phyloP scores from a whole-genome alignment of 805 yeast species.

The Saccharomycopsis sp. region DNA sequence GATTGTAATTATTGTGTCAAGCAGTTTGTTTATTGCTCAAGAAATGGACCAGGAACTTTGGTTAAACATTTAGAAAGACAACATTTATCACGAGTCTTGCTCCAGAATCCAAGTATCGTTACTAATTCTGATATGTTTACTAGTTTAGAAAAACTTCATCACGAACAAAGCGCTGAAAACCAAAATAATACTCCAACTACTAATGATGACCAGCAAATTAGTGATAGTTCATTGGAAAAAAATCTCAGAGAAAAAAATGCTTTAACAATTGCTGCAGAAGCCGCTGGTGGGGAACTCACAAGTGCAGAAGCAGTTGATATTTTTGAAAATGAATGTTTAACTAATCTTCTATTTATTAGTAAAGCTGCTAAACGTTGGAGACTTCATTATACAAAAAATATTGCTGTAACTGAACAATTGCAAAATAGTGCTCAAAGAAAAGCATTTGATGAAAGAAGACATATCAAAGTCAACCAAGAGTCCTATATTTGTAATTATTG shows the following conservation, averaged over 20 bases:
- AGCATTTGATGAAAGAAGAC: background rate
- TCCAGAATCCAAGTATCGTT: slow-evolving; percentile 1
- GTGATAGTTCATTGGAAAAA: background rate
- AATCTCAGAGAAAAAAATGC: background rate
- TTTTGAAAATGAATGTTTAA: slow-evolving; percentile 4
- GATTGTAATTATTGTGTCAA: slow-evolving; percentile 15
- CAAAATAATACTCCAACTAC: background rate
- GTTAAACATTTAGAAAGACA: slow-evolving; percentile 17
- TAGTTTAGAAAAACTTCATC: background rate
- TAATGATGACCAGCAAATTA: background rate
- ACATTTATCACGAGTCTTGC: slow-evolving; percentile 10
- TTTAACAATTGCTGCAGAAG: no score
- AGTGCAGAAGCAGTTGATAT: background rate
- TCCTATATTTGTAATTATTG: slow-evolving; percentile 15
- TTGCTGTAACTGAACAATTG: slow-evolving; percentile 1
- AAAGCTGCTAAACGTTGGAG: slow-evolving; percentile 14
- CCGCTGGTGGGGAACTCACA: no score
- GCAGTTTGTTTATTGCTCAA: slow-evolving; percentile 13
- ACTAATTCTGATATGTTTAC: slow-evolving; percentile 1
- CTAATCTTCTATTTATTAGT: slow-evolving; percentile 2
- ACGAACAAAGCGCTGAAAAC: no score
- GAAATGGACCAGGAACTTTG: slow-evolving; percentile 17
- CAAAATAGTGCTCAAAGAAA: background rate
- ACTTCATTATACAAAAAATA: slow-evolving; percentile 11
- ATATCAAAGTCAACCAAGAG: slow-evolving; percentile 7